These are phyloP conservation scores for Candida coquimbonensis DNA, from an alignment of 805 yeast species.

Conservation along the genomic window DNA sequence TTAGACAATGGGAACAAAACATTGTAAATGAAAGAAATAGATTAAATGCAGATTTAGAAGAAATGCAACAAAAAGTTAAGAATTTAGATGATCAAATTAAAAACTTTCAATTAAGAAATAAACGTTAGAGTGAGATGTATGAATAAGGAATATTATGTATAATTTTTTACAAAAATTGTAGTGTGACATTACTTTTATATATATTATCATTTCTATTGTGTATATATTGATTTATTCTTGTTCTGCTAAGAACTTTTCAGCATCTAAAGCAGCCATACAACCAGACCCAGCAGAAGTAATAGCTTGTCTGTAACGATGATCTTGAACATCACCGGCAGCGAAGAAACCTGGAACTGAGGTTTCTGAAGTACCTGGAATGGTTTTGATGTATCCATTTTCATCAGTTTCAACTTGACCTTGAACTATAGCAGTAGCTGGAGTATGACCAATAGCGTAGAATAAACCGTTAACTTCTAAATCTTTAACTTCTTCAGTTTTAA, in stretches of 20 bases:
- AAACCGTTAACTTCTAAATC: conserved; percentile 83
- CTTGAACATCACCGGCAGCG: conserved; percentile 99
- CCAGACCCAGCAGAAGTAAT: conserved; percentile 99
- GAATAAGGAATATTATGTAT: background rate
- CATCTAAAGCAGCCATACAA: conserved; percentile 98
- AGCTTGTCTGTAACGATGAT: conserved; percentile 95
- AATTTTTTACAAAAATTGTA: background rate
- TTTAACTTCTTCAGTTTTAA: conserved; percentile 56
- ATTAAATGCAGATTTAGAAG: conserved; percentile 88
- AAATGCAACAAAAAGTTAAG: conserved; percentile 72
- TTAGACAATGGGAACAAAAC: conserved; percentile 97
- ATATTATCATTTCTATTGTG: background rate
- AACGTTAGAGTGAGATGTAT: conserved; percentile 27
- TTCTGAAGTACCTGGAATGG: conserved; percentile 81
- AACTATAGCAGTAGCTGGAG: conserved; percentile 86
- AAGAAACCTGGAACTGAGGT: conserved; percentile 88
- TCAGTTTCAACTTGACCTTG: conserved; percentile 70
- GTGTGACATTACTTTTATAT: background rate
- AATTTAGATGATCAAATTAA: conserved; percentile 70
- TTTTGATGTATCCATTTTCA: conserved; percentile 81
- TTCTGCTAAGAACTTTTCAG: conserved; percentile 77
- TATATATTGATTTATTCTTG: conserved; percentile 24
- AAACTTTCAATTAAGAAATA: conserved; percentile 43
- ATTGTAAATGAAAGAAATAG: conserved; percentile 92
- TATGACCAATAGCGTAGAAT: conserved; percentile 97